Base-by-base conservation (phyloP, 73 alveolate genomes). In the Blepharisma stoltei region DNA sequence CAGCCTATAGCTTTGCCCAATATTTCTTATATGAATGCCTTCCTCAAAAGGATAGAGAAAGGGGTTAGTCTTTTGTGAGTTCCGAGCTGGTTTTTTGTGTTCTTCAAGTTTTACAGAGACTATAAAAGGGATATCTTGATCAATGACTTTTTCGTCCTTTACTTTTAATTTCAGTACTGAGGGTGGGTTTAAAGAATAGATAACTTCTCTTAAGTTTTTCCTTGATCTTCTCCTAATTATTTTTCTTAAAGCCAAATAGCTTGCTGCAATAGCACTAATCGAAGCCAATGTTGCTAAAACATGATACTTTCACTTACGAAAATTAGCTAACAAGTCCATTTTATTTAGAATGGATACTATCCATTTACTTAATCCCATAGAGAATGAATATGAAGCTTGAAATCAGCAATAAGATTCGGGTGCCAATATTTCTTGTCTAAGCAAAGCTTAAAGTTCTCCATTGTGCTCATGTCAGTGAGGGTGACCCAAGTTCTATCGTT, bases 31-130 rank as follows among this genome's bases (percentile, higher is more conserved):
- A 6, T 48, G 79, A 8, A 70, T 67, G 6, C 90, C 89, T 48
- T 70, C 83, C 27, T 88, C 91, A 44, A 84, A 75, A 23, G 95
- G 95, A 7, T 89, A 89, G 6, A 69, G 47, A 55, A 88, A 88
- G 32, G 79, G 79, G 5, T 69, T 46, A 1, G 65, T 69, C 14
- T 9, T 53, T 44, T 44, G 23, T 2, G 73, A n/a, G 4, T 38
- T 38, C 23, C 73, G 14, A 14, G 14, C 23, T 27, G 83, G 41
- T 46, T 54, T 76, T 18, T 14, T 14, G 5, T n/a, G 11, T 25
- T 60, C 73, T 60, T 60, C 46, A 60, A 9, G 11, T 25, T 25
- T 60, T 14, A 60, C 49, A 38, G 14, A 60, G 14, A 60, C 73
- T 14, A 60, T 25, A 25, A 60, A 60, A 25, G 14, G 14, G 46